phyloP scores from a whole-genome alignment of 306 rosid species.

The Malus sylvestris region DNA sequence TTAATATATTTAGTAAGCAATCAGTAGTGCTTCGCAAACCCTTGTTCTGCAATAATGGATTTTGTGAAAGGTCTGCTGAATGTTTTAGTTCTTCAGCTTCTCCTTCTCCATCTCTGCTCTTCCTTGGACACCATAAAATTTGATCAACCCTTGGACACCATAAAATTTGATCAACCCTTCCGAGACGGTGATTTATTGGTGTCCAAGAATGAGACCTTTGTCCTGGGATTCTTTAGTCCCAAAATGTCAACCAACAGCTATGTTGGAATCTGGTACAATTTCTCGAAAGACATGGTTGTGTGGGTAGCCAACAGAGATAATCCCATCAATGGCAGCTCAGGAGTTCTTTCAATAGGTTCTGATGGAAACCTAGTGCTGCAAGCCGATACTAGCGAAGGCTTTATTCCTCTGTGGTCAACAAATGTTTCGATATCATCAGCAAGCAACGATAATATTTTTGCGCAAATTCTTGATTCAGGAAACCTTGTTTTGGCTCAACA shows the following conservation, averaged over 20 bases:
- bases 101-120: slow-evolving; percentile 4
- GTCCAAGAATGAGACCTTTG: slow-evolving; percentile 22
- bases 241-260: not conserved
- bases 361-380: too few species aligned
- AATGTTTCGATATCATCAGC: not conserved
- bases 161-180: slow-evolving; percentile 23
- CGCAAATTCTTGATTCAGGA: slow-evolving; percentile 15
- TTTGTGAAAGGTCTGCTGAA: not conserved
- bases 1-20: slow-evolving; percentile 1
- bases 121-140: slow-evolving; percentile 23
- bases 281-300: too few species aligned
- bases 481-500: slow-evolving; percentile 12
- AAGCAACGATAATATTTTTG: not conserved
- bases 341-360: too few species aligned
- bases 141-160: slow-evolving; percentile 17
- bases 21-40: not conserved
- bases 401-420: slow-evolving; percentile 17
- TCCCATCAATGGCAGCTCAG: too few species aligned
- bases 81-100: slow-evolving; percentile 9
- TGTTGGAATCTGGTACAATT: too few species aligned
- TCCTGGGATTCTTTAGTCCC: slow-evolving; percentile 57
- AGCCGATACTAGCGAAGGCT: not conserved
- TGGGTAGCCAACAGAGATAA: too few species aligned
- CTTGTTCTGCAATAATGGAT: slow-evolving; percentile 8
- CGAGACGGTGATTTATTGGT: slow-evolving; percentile 33